These are phyloP conservation scores for Geosmithia flava DNA, from an alignment of 2,329 filamentous ascomycete genomes.

Conservation along the genomic window DNA sequence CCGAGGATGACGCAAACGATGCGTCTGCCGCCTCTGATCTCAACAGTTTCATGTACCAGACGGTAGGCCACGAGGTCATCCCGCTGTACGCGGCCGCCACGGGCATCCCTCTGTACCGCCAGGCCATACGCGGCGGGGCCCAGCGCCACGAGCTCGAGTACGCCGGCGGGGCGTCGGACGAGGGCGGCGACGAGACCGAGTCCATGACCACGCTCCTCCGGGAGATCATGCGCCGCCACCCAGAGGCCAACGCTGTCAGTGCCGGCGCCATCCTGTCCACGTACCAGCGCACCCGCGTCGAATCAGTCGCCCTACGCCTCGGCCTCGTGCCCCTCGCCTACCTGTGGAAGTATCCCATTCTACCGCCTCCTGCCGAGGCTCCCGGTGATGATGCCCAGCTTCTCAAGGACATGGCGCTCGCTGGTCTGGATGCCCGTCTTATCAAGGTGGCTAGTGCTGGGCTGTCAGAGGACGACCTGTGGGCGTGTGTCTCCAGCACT, in stretches of 20 bases:
- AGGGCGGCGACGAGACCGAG: conserved; percentile 70
- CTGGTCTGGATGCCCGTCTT: conserved; percentile 76
- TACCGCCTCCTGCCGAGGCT: conserved; percentile 38
- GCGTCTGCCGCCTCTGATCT: conserved; percentile 38
- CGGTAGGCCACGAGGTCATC: conserved; percentile 78
- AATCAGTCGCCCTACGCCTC: conserved; percentile 79
- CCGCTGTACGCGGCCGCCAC: conserved; percentile 74
- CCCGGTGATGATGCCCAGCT: conserved; percentile 38
- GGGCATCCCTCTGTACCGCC: conserved; percentile 71
- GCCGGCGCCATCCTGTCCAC: conserved; percentile 89
- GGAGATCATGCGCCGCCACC: conserved; percentile 54
- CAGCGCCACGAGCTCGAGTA: conserved; percentile 66
- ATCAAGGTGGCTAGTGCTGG: conserved; percentile 92
- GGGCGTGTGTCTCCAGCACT: conserved; percentile 60
- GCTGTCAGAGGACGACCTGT: conserved; percentile 68
- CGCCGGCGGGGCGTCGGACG: conserved; percentile 12
- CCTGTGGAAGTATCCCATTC: conserved; percentile 79
- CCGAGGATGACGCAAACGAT: not conserved
- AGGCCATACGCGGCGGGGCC: conserved; percentile 60
- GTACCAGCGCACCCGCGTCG: conserved; percentile 92
- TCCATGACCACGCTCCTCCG: conserved; percentile 66
- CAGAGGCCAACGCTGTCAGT: conserved; percentile 73
- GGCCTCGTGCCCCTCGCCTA: conserved; percentile 73
- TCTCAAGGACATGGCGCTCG: conserved; percentile 67
- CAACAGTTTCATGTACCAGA: conserved; percentile 99